Evolutionary conservation across 257 asterid species (phyloP).

Genomic region (Nicotiana sylvestris): DNA sequence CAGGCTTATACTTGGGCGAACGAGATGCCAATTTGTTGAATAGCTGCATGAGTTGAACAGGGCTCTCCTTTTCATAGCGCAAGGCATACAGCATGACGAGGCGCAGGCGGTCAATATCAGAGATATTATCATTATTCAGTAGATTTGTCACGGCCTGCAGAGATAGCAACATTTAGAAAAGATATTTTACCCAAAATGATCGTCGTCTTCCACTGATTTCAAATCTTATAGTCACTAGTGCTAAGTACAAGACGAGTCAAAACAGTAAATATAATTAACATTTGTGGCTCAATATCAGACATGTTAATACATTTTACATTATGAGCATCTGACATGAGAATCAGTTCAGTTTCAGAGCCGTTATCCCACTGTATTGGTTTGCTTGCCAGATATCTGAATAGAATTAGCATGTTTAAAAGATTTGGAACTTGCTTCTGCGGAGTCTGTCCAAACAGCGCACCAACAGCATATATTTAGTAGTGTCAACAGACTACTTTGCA

Average conservation of each 20-base stretch:
- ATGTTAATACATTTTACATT: not conserved
- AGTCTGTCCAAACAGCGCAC: not conserved
- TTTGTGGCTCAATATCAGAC: not conserved
- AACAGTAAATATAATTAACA: not conserved
- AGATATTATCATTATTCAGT: constrained; percentile 62
- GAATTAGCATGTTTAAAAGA: not conserved
- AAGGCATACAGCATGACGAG: constrained; percentile 91
- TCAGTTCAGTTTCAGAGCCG: not conserved
- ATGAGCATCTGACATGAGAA: not conserved
- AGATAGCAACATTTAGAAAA: not conserved
- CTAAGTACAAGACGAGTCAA: not conserved
- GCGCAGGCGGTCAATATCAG: constrained; percentile 90
- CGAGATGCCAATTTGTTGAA: constrained; percentile 91
- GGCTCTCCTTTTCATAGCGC: constrained; percentile 97
- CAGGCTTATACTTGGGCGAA: constrained; percentile 93
- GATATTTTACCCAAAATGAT: not conserved
- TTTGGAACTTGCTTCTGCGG: not conserved
- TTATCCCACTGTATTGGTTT: not conserved
- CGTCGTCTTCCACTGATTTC: not conserved
- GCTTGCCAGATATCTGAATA: not conserved
- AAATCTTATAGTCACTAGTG: not conserved
- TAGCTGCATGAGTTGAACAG: constrained; percentile 96
- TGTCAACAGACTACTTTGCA: not conserved
- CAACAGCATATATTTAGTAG: not conserved
- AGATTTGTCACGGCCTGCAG: constrained; percentile 90